Evolutionary conservation across 192 early-diverging fungal species (phyloP).

Genomic region (Podila epigama): DNA sequence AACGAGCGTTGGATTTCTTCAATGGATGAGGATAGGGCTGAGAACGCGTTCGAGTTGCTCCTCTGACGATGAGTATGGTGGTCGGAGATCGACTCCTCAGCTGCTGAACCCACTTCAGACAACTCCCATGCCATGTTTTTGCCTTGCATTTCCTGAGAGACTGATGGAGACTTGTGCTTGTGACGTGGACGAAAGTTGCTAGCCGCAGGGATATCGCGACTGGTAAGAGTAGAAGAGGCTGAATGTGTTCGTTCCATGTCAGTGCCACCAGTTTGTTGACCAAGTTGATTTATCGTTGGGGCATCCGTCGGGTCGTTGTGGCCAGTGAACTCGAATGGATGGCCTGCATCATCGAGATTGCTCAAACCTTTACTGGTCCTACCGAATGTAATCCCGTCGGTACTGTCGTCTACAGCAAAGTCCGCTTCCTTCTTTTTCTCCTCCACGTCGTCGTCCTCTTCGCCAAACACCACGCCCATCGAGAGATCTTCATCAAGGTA

Average conservation of each 20-base stretch:
- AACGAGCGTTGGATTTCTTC: constrained; percentile 44
- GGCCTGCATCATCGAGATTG: neutral
- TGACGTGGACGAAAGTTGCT: neutral
- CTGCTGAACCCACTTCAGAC: neutral
- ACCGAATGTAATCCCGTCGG: constrained; percentile 17
- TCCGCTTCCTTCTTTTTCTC: too few relatives aligned
- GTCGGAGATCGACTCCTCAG: neutral
- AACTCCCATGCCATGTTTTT: constrained; percentile 18
- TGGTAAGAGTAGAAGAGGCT: constrained; percentile 28
- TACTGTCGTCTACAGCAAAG: neutral
- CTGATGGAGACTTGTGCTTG: constrained; percentile 29
- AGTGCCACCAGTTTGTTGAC: neutral
- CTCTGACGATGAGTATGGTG: neutral
- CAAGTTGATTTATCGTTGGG: neutral
- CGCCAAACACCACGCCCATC: constrained; percentile 44
- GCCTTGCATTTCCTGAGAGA: constrained; percentile 25
- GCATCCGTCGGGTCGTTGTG: neutral
- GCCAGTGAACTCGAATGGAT: neutral
- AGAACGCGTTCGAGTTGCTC: constrained; percentile 17
- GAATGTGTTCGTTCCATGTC: constrained; percentile 35
- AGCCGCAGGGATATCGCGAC: constrained; percentile 21
- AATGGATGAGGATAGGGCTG: constrained; percentile 32
- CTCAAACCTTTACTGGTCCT: neutral
- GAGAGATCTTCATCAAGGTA: constrained; percentile 34
- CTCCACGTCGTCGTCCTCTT: constrained; percentile 8